Conservation (phyloP, 176 grass and related monocot species). For the Bolboschoenus planiculmis region DNA sequence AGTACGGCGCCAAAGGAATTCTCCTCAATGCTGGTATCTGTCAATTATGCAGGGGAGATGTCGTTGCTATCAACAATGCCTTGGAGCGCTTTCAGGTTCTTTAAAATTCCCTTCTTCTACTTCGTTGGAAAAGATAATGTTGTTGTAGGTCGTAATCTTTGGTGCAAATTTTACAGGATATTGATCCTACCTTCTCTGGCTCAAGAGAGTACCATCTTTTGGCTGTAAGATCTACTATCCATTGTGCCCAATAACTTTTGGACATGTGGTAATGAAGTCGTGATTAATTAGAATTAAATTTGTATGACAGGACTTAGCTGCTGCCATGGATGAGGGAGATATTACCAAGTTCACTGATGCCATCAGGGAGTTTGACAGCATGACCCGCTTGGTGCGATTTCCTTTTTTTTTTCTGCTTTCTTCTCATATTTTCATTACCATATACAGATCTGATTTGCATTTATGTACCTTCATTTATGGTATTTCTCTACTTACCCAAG, state of each 20-base stretch:
- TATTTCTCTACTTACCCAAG: neutral
- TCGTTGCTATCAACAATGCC: constrained; percentile 77
- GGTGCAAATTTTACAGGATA: constrained; percentile 48
- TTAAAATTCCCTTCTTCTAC: constrained; percentile 14
- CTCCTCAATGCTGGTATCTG: constrained; percentile 90
- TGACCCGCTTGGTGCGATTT: constrained; percentile 80
- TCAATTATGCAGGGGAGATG: constrained; percentile 80
- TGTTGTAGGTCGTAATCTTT: neutral
- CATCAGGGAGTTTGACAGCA: constrained; percentile 87
- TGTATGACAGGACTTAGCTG: constrained; percentile 61
- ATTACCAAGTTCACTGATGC: constrained; percentile 74
- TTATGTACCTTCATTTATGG: neutral
- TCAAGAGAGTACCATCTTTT: constrained; percentile 88
- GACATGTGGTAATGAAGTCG: neutral
- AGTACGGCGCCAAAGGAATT: constrained; percentile 84
- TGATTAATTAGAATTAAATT: neutral
- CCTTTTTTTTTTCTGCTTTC: constrained; percentile 11
- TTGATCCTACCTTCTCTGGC: constrained; percentile 87
- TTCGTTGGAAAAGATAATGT: neutral
- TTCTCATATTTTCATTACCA: neutral
- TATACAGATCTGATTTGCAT: neutral
- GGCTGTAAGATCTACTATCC: constrained; percentile 43
- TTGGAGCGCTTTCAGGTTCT: constrained; percentile 83
- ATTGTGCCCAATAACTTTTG: neutral
- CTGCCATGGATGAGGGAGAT: constrained; percentile 88